Conservation (phyloP, 202 grass and related monocot species). For the Schoenoplectus triqueter region DNA sequence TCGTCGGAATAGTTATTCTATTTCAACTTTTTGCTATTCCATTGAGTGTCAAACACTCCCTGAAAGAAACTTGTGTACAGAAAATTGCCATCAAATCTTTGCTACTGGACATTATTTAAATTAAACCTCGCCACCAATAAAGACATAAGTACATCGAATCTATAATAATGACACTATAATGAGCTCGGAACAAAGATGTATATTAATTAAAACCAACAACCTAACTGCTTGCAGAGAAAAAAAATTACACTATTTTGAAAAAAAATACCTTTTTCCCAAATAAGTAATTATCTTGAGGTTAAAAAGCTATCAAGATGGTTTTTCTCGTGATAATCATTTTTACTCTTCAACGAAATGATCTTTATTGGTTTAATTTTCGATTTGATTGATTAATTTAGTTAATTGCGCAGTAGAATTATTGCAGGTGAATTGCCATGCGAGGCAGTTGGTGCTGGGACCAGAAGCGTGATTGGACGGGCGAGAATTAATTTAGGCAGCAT, state of each 20-base stretch:
- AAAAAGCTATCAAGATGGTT: too few relatives aligned
- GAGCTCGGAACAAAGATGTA: neutral
- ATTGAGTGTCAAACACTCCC: too few relatives aligned
- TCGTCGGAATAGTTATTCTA: too few relatives aligned
- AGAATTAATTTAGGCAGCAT: neutral
- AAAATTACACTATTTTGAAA: too few relatives aligned
- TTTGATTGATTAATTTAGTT: neutral
- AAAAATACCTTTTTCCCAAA: too few relatives aligned
- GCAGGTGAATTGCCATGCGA: neutral
- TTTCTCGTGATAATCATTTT: too few relatives aligned
- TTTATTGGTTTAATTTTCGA: neutral
- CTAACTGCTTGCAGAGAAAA: too few relatives aligned
- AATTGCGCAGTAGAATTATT: neutral
- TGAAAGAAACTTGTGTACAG: neutral
- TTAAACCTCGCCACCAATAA: neutral
- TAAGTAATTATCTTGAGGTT: too few relatives aligned
- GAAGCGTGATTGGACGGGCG: neutral
- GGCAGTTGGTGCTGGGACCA: neutral
- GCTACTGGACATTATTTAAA: neutral
- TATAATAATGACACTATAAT: neutral
- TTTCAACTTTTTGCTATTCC: too few relatives aligned
- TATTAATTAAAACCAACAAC: too few relatives aligned
- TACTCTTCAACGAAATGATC: neutral
- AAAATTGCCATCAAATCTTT: neutral
- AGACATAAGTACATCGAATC: neutral